Evolutionary conservation across 2,329 filamentous ascomycete genomes (phyloP).

Genomic region (Fusarium hainanense): DNA sequence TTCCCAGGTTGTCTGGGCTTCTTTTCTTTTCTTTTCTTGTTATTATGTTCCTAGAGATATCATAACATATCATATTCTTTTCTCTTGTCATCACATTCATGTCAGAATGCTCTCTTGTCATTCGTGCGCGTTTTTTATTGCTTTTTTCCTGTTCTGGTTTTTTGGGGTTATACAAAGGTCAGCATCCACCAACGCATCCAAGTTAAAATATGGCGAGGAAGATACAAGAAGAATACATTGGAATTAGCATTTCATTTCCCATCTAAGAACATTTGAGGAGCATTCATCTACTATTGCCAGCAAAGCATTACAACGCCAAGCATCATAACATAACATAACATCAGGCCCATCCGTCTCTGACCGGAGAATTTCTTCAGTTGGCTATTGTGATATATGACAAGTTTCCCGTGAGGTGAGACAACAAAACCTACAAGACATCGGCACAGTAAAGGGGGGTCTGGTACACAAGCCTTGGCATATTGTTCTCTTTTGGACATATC

Average conservation of each 20-base stretch:
- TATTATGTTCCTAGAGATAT: not conserved
- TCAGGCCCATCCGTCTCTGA: not conserved
- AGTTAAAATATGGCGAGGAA: constrained; percentile 8
- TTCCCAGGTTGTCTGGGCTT: not conserved
- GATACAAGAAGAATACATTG: not conserved
- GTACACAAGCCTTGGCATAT: constrained; percentile 12
- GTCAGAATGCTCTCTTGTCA: not conserved
- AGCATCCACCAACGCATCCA: constrained; percentile 24
- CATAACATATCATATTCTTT: constrained; percentile 16
- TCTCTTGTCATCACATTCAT: not conserved
- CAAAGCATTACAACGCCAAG: not conserved
- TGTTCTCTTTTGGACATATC: constrained; percentile 3
- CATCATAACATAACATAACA: not conserved
- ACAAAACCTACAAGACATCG: not conserved
- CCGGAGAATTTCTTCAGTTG: constrained; percentile 3
- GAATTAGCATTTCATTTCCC: not conserved
- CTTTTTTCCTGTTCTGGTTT: constrained; percentile 4
- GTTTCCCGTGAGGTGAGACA: not conserved
- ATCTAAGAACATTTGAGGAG: not conserved
- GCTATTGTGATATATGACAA: constrained; percentile 27
- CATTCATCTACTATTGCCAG: too few species aligned
- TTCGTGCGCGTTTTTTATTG: constrained; percentile 7
- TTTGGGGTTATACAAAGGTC: constrained; percentile 22
- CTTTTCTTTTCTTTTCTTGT: not conserved
- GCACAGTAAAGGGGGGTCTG: not conserved